phyloP scores from a whole-genome alignment of 2,329 filamentous ascomycete species.

The Cladosporium oxysporum region DNA sequence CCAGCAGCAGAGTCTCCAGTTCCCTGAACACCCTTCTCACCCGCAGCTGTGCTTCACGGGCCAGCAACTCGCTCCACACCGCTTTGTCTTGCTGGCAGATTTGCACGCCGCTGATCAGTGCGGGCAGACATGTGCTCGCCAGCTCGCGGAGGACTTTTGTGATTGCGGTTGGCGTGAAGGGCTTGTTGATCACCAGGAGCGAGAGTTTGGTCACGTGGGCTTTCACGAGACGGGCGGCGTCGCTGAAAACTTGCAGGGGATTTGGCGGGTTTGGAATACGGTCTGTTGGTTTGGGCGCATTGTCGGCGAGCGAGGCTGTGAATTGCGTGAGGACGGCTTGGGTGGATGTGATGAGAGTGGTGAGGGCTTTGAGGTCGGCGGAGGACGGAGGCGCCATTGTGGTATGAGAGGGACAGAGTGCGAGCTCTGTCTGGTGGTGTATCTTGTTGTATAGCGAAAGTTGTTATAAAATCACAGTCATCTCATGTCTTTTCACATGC shows the following conservation, averaged over 20 bases:
- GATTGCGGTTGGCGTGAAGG: conserved; percentile 79
- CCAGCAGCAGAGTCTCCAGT: conserved; percentile 60
- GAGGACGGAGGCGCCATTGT: conserved; percentile 31
- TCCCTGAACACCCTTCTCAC: conserved; percentile 64
- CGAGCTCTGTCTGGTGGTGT: neutral
- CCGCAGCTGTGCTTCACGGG: conserved; percentile 62
- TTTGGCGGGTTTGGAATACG: conserved; percentile 44
- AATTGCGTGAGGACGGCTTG: conserved; percentile 37
- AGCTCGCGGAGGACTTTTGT: conserved; percentile 70
- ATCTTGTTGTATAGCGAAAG: neutral
- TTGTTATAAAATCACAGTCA: conserved; percentile 2
- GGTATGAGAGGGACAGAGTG: neutral
- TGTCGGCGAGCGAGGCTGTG: conserved; percentile 31
- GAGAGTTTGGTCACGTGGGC: conserved; percentile 87
- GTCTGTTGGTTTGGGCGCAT: conserved; percentile 24
- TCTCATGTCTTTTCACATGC: conserved; percentile 12
- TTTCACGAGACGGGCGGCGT: conserved; percentile 71
- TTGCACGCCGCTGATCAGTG: conserved; percentile 69
- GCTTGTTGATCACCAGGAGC: conserved; percentile 80
- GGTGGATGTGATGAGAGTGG: conserved; percentile 34
- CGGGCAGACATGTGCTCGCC: conserved; percentile 71
- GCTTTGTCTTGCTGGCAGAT: conserved; percentile 56
- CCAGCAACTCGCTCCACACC: conserved; percentile 64
- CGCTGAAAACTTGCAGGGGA: conserved; percentile 68
- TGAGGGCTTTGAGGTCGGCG: conserved; percentile 31